phyloP scores from a whole-genome alignment of 2,329 filamentous ascomycete genomes.

The Colletotrichum falcatum region DNA sequence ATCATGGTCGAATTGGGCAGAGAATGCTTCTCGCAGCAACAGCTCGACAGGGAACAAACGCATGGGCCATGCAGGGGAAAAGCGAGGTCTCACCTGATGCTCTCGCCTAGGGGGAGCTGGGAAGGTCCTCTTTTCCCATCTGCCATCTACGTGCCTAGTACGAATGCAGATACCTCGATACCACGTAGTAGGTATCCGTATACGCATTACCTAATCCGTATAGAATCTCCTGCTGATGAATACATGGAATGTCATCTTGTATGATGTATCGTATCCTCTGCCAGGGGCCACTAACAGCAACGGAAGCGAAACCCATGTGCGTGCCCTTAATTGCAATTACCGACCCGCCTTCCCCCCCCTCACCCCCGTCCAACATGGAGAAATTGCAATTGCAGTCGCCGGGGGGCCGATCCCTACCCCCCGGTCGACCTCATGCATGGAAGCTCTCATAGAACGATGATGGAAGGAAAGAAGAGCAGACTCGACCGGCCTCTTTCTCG shows the following conservation, averaged over 20 bases:
- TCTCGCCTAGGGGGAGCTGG: no score
- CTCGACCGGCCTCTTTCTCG: conserved; percentile 3
- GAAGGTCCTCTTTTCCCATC: no score
- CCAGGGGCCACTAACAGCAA: background rate
- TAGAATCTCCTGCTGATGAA: no score
- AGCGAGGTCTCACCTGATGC: background rate
- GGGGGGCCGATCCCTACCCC: background rate
- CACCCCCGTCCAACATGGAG: conserved; percentile 19
- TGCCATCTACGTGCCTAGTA: no score
- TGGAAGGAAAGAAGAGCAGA: background rate
- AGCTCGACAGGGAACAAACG: background rate
- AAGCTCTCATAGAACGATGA: conserved; percentile 37
- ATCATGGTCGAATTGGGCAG: conserved; percentile 3
- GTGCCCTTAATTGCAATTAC: background rate
- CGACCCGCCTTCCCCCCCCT: conserved; percentile 10
- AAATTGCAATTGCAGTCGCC: conserved; percentile 14
- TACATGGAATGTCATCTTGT: no score
- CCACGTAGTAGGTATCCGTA: no score
- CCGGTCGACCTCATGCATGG: conserved; percentile 29
- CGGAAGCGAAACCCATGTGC: conserved; percentile 18
- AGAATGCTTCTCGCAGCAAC: background rate
- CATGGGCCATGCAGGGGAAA: conserved; percentile 8
- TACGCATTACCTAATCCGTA: no score
- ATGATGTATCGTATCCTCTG: background rate
- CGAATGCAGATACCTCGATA: no score